phyloP scores from a whole-genome alignment of 176 grass and related monocot species.

The Zizania latifolia region DNA sequence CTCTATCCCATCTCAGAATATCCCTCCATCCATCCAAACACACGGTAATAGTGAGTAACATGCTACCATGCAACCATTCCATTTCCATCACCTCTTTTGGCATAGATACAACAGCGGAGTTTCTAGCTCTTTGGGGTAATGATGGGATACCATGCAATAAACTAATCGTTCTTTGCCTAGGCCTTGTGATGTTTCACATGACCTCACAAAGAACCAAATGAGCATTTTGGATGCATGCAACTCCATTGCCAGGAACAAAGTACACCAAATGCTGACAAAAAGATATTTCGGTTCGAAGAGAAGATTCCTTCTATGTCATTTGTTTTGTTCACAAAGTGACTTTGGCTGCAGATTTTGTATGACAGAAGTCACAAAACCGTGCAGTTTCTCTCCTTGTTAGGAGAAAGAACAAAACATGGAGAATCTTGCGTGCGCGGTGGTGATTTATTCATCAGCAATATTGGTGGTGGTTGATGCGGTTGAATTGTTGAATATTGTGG shows the following conservation, averaged over 20 bases:
- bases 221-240: conserved; percentile 21
- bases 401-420: neutral
- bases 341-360: neutral
- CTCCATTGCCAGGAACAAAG: conserved; percentile 11
- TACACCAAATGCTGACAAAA: conserved; percentile 15
- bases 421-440: too few relatives aligned
- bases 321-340: neutral
- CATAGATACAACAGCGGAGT: conserved; percentile 14
- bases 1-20: too few relatives aligned
- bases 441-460: too few relatives aligned
- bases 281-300: neutral
- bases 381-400: neutral
- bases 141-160: conserved; percentile 33
- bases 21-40: too few relatives aligned
- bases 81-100: conserved; percentile 26
- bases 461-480: conserved; percentile 3
- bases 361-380: too few relatives aligned
- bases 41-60: too few relatives aligned
- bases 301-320: conserved; percentile 11
- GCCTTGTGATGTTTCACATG: conserved; percentile 12
- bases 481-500: too few relatives aligned
- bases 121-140: conserved; percentile 41
- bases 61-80: too few relatives aligned
- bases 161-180: neutral
- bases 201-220: conserved; percentile 18